Base-by-base conservation (phyloP, 768 basidiomycete species). In the Hericium rajendrae region DNA sequence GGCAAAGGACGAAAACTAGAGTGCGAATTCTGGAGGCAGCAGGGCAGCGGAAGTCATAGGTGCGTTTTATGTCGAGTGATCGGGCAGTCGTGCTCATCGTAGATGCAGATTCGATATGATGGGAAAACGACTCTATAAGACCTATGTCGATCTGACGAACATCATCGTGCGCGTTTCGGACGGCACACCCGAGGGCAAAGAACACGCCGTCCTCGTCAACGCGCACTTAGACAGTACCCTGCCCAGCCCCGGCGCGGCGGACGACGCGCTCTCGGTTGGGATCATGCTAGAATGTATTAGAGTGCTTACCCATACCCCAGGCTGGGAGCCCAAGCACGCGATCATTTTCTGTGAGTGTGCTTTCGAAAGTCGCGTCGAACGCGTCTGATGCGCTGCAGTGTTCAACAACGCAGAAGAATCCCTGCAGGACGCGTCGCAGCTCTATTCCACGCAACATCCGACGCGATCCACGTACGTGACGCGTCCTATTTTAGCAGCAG, bases 321-420 rank as follows among this genome's bases (percentile, higher is more conserved):
- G 76, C 9, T 85, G 86, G 82, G 77, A 82, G 9, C 91, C 93
- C 1, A 80, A 78, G 38, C 80, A 91, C 65, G 78, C 91, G 8
- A 78, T 91, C 59, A 78, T 98, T 22, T 93, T 98, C 68, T 70
- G 93, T 93, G 63, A 71, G 89, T 22, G 11, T 16, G 43, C 26
- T 24, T 50, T 37, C 0, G 13, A 41, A 1, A 38, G 6, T 49
- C 11, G 38, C 1, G 32, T 11, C 50, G 28, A 18, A 43, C 28
- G 2, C 22, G 28, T 20, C 26, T 24, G 59, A 50, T 39, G 12
- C 16, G 51, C 41, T 40, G 48, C 59, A 94, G 91, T 98, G 59
- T 97, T 95, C 74, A 97, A 97, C 63, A 80, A 95, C 59, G 95
- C 88, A 11, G 94, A 98, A 70, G 94, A 98, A 68, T 91, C 88